A percentile compares a stretch with the other conserved stretches of the same genome.
Conservation (phyloP, 345 rosid species). For the Linum trigynum region DNA sequence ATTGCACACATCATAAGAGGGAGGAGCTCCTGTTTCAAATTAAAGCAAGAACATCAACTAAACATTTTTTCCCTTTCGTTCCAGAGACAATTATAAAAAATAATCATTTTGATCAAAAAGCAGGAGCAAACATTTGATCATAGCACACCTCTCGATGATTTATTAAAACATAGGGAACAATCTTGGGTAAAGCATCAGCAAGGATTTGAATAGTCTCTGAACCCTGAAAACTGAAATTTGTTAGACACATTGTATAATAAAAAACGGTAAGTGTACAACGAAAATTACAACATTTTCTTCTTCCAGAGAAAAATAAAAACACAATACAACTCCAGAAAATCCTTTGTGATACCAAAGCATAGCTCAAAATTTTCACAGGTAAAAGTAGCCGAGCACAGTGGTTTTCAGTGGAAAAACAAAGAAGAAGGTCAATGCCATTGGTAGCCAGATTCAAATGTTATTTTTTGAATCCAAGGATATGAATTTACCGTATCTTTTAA, state of each 20-base stretch:
- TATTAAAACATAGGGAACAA: slow-evolving; percentile 94
- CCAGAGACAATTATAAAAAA: too few relatives aligned
- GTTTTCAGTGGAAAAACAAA: not conserved
- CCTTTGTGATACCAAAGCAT: not conserved
- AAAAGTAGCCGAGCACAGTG: not conserved
- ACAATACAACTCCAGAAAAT: not conserved
- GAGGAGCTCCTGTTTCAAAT: slow-evolving; percentile 65
- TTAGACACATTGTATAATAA: slow-evolving; percentile 12
- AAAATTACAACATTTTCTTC: slow-evolving; percentile 4
- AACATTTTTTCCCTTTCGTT: not conserved
- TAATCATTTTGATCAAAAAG: not conserved
- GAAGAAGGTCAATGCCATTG: not conserved
- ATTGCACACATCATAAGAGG: slow-evolving; percentile 98
- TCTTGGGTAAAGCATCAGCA: slow-evolving; percentile 93
- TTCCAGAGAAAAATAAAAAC: not conserved
- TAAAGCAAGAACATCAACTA: slow-evolving; percentile 13
- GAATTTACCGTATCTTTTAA: slow-evolving; percentile 52
- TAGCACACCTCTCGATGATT: slow-evolving; percentile 86
- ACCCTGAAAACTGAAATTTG: slow-evolving; percentile 44
- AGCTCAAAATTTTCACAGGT: not conserved
- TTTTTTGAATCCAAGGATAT: slow-evolving; percentile 11
- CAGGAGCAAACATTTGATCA: slow-evolving; percentile 5
- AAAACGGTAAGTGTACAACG: slow-evolving; percentile 8
- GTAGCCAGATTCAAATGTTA: slow-evolving; percentile 1
- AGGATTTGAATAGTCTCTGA: slow-evolving; percentile 86